Evolutionary conservation across 2,329 filamentous ascomycete species (phyloP).

Genomic region (Nemania sp.): DNA sequence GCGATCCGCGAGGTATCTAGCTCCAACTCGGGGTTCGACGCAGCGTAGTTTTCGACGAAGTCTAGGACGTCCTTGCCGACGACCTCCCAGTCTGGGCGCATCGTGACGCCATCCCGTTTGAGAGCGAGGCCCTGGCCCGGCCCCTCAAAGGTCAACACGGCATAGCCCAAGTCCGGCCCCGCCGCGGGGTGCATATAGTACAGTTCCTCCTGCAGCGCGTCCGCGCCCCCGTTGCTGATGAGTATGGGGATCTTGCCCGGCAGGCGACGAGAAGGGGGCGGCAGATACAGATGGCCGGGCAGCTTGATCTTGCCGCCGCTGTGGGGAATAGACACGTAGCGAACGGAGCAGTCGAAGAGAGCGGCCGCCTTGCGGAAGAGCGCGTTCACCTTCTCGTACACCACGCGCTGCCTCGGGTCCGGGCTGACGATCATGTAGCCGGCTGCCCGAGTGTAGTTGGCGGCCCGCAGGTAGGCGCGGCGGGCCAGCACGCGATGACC

Average conservation of each 20-base stretch:
- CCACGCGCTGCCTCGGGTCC: conserved; percentile 10
- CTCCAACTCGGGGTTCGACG: conserved; percentile 5
- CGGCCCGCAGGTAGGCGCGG: conserved; percentile 45
- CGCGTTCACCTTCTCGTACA: conserved; percentile 5
- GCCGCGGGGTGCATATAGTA: conserved; percentile 33
- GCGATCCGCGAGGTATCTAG: conserved; percentile 4
- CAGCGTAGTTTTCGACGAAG: background rate
- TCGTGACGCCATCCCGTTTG: background rate
- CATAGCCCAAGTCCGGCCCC: conserved; percentile 41
- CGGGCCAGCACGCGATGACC: conserved; percentile 42
- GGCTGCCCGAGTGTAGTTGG: conserved; percentile 47
- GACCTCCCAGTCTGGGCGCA: conserved; percentile 18
- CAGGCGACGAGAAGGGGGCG: conserved; percentile 4
- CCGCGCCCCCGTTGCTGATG: conserved; percentile 37
- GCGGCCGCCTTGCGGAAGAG: conserved; percentile 10
- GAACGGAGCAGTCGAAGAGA: conserved; percentile 9
- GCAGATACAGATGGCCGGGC: conserved; percentile 12
- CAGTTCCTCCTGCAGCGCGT: conserved; percentile 42
- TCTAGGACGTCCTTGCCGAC: conserved; percentile 2
- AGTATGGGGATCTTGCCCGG: conserved; percentile 35
- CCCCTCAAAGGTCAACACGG: conserved; percentile 46
- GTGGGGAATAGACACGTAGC: conserved; percentile 11
- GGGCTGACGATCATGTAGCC: conserved; percentile 21
- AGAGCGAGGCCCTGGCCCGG: conserved; percentile 45
- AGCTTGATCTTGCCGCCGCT: background rate